These are phyloP conservation scores for Collybia nuda DNA, from an alignment of 768 basidiomycete genomes.

Conservation along the genomic window DNA sequence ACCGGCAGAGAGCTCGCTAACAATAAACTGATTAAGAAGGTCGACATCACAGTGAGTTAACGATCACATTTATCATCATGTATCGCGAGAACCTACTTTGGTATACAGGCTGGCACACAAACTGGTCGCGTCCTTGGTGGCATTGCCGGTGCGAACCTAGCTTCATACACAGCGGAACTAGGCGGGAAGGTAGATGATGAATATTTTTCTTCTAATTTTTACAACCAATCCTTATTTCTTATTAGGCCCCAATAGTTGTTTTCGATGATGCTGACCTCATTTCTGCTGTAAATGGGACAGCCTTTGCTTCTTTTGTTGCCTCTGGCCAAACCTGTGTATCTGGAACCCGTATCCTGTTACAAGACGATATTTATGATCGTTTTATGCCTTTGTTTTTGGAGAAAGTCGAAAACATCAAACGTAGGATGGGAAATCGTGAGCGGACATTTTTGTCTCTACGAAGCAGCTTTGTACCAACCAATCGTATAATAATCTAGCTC, in stretches of 20 bases:
- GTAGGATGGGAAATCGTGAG: constrained; percentile 80
- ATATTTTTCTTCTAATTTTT: background rate
- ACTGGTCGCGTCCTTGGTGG: constrained; percentile 76
- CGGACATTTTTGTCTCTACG: constrained; percentile 10
- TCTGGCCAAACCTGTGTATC: constrained; percentile 93
- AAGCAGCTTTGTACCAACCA: background rate
- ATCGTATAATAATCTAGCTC: constrained; percentile 39
- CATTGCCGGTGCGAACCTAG: constrained; percentile 72
- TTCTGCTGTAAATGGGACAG: constrained; percentile 79
- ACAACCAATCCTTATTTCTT: background rate
- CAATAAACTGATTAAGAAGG: constrained; percentile 70
- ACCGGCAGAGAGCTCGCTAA: constrained; percentile 67
- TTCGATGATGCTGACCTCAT: constrained; percentile 76
- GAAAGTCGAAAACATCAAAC: constrained; percentile 61
- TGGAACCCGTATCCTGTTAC: constrained; percentile 79
- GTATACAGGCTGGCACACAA: constrained; percentile 66
- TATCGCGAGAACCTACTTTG: background rate
- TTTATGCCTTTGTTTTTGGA: constrained; percentile 64
- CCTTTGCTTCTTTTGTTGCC: constrained; percentile 83
- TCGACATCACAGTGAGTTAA: constrained; percentile 74
- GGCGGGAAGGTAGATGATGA: constrained; percentile 68
- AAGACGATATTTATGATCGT: constrained; percentile 63
- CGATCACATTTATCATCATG: too few species aligned
- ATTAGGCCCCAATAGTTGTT: constrained; percentile 75
- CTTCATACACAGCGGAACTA: constrained; percentile 78